Evolutionary conservation across 805 yeast genomes (phyloP).

Genomic region (Cyberlindnera japonica): DNA sequence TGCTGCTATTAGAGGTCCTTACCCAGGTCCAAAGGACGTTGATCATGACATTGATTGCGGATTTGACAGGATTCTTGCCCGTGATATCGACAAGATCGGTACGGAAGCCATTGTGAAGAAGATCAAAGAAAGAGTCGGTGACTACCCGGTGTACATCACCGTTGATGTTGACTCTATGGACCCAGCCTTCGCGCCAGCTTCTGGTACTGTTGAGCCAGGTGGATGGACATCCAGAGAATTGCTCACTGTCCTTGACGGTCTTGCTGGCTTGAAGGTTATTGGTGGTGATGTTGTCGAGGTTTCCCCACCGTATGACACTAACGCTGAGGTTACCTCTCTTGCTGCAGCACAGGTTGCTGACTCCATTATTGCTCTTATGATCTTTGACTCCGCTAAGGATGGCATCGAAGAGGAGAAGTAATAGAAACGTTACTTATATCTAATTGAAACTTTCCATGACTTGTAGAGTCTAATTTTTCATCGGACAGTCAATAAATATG

Average conservation of each 20-base stretch:
- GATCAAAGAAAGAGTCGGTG: constrained; percentile 36
- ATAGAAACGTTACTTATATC: too few relatives aligned
- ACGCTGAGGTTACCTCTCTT: constrained; percentile 61
- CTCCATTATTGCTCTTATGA: constrained; percentile 40
- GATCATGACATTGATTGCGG: constrained; percentile 48
- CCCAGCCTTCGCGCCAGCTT: constrained; percentile 50
- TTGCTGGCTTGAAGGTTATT: constrained; percentile 42
- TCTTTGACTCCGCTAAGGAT: constrained; percentile 25
- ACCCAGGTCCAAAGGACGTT: constrained; percentile 35
- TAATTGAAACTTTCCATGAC: too few relatives aligned
- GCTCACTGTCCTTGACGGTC: constrained; percentile 39
- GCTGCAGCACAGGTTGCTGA: constrained; percentile 65
- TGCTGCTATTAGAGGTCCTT: constrained; percentile 66
- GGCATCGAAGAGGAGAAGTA: constrained; percentile 1
- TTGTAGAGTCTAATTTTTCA: too few relatives aligned
- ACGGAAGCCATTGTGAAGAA: constrained; percentile 33
- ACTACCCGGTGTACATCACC: constrained; percentile 41
- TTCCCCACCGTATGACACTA: constrained; percentile 57
- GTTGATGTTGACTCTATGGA: constrained; percentile 52
- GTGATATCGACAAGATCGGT: constrained; percentile 45
- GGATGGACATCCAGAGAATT: constrained; percentile 50
- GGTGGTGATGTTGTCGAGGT: constrained; percentile 55
- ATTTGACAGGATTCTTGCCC: constrained; percentile 42
- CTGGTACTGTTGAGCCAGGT: constrained; percentile 52
- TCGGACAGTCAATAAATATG: too few relatives aligned